phyloP scores from a whole-genome alignment of 306 rosid species.

The Begonia fuchsioides region DNA sequence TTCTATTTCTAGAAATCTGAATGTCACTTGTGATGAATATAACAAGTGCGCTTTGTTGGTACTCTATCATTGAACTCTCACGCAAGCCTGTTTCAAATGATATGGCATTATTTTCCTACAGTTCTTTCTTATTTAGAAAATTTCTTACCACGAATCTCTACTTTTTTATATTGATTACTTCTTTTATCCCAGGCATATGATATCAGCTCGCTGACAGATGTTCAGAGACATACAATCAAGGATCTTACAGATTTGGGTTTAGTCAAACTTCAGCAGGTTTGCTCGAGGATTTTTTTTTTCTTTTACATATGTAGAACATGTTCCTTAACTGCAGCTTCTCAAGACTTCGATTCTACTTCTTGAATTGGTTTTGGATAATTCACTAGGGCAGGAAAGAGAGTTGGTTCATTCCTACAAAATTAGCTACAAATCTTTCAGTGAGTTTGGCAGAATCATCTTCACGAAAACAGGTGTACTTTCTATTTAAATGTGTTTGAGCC shows the following conservation, averaged over 20 bases:
- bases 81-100: too few species aligned
- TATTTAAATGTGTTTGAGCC: background rate
- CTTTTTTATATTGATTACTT: constrained; percentile 9
- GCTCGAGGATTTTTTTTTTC: constrained; percentile 7
- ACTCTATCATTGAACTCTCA: background rate
- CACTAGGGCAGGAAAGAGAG: constrained; percentile 85
- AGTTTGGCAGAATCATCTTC: constrained; percentile 79
- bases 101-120: background rate
- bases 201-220: constrained; percentile 50
- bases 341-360: constrained; percentile 3
- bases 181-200: constrained; percentile 57
- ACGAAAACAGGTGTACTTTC: constrained; percentile 48
- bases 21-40: too few species aligned
- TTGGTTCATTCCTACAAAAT: constrained; percentile 92
- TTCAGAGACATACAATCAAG: constrained; percentile 55
- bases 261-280: constrained; percentile 92
- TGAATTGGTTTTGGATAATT: constrained; percentile 2
- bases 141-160: constrained; percentile 8
- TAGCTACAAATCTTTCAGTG: constrained; percentile 90
- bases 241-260: constrained; percentile 91
- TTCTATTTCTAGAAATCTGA: too few species aligned
- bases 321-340: constrained; percentile 1
- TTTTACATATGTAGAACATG: background rate
- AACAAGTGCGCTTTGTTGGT: background rate
- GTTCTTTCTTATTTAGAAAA: constrained; percentile 3